Evolutionary conservation across 805 yeast species (phyloP).

Genomic region (Saturnispora zaruensis): DNA sequence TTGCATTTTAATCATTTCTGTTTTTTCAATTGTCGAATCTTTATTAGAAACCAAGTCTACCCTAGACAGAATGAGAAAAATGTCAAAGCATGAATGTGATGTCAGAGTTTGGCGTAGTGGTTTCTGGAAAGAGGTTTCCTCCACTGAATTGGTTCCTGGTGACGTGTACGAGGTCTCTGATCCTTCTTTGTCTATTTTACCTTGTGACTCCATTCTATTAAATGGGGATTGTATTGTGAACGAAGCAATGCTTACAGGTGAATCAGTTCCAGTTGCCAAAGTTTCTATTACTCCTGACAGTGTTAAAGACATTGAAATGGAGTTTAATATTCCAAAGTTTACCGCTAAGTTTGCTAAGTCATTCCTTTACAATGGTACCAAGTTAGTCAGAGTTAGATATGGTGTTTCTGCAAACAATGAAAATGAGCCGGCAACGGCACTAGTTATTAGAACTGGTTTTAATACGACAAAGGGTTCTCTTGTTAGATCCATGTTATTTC

Average conservation of each 20-base stretch:
- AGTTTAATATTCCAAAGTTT: slow-evolving; percentile 46
- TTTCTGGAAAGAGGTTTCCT: slow-evolving; percentile 77
- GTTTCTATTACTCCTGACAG: slow-evolving; percentile 54
- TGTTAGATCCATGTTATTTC: slow-evolving; percentile 92
- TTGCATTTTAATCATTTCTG: slow-evolving; percentile 82
- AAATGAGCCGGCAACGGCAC: slow-evolving; percentile 74
- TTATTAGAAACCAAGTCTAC: slow-evolving; percentile 79
- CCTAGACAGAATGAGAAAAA: slow-evolving; percentile 58
- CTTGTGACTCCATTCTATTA: slow-evolving; percentile 81
- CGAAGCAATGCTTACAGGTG: slow-evolving; percentile 97
- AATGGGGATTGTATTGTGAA: slow-evolving; percentile 95
- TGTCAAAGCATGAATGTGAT: slow-evolving; percentile 68
- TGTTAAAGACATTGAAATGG: slow-evolving; percentile 47
- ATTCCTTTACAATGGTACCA: slow-evolving; percentile 81
- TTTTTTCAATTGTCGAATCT: slow-evolving; percentile 71
- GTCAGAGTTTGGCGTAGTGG: slow-evolving; percentile 88
- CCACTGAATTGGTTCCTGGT: slow-evolving; percentile 86
- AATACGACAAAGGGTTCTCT: slow-evolving; percentile 92
- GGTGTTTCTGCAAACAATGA: slow-evolving; percentile 49
- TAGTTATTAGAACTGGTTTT: slow-evolving; percentile 86
- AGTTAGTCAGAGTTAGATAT: slow-evolving; percentile 71
- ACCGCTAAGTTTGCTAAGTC: slow-evolving; percentile 64
- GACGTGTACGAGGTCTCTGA: slow-evolving; percentile 90
- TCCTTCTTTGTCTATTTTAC: slow-evolving; percentile 63
- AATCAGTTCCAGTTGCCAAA: slow-evolving; percentile 93